Conservation (phyloP, 495 filamentous ascomycete species). For the Tuber magnatum region DNA sequence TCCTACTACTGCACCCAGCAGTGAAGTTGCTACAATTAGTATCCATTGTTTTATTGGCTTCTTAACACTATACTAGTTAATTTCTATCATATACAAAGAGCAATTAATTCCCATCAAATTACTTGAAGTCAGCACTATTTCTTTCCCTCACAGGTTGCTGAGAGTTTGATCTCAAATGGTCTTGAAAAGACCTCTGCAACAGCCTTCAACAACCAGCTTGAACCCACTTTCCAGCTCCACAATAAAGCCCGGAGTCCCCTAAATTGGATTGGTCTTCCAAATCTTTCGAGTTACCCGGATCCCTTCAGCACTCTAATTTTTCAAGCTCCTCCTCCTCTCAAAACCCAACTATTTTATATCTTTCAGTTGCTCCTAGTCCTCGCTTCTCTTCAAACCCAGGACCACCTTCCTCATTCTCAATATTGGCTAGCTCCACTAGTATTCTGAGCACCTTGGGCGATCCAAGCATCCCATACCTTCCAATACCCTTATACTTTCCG, state of each 20-base stretch:
- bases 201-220: not conserved
- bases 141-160: not conserved
- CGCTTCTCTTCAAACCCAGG: no score
- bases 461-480: no score
- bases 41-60: constrained; percentile 34
- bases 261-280: no score
- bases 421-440: no score
- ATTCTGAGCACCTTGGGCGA: no score
- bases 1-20: constrained; percentile 17
- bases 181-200: not conserved
- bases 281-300: no score
- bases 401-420: no score
- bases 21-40: constrained; percentile 18
- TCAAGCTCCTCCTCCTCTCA: no score
- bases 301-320: no score
- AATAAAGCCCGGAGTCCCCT: no score
- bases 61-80: constrained; percentile 26
- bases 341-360: no score
- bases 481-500: not conserved
- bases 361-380: no score
- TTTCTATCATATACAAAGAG: not conserved
- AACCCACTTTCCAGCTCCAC: not conserved
- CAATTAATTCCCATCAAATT: not conserved
- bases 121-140: not conserved
- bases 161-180: not conserved